Evolutionary conservation across 2,329 filamentous ascomycete genomes (phyloP).

Genomic region (Stagonosporopsis cucurbitacearum): DNA sequence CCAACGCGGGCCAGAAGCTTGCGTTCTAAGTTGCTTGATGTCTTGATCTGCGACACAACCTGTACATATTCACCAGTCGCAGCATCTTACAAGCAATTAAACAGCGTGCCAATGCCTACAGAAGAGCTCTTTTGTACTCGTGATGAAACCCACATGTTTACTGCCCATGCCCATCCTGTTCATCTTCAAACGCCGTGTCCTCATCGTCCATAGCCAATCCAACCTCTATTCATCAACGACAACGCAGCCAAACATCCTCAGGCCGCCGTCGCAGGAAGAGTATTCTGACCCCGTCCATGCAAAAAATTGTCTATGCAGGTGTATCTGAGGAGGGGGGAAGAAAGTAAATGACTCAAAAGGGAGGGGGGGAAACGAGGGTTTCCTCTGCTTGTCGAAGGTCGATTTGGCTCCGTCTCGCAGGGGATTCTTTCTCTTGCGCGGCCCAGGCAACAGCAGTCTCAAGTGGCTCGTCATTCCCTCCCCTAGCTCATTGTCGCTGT

Average conservation of each 20-base stretch:
- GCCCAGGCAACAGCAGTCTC: conserved; percentile 11
- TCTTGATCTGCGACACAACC: neutral
- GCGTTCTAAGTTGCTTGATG: conserved; percentile 8
- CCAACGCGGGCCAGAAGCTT: conserved; percentile 33
- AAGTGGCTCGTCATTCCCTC: conserved; percentile 12
- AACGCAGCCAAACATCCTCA: neutral
- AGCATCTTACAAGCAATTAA: neutral
- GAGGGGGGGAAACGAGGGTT: no score
- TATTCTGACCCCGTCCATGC: neutral
- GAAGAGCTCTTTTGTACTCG: no score
- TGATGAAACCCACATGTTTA: no score
- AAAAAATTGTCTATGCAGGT: neutral
- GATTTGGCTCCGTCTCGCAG: neutral
- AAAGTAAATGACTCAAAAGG: no score
- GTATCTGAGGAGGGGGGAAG: neutral
- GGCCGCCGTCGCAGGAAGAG: neutral
- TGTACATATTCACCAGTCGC: neutral
- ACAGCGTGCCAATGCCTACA: neutral
- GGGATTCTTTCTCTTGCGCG: conserved; percentile 16
- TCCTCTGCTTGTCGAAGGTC: neutral
- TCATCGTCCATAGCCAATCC: neutral
- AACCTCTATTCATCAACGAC: neutral
- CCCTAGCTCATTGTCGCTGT: conserved; percentile 13
- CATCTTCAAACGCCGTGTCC: neutral
- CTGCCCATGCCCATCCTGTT: no score